Conservation (phyloP, 345 rosid species). For the Isatis tinctoria region DNA sequence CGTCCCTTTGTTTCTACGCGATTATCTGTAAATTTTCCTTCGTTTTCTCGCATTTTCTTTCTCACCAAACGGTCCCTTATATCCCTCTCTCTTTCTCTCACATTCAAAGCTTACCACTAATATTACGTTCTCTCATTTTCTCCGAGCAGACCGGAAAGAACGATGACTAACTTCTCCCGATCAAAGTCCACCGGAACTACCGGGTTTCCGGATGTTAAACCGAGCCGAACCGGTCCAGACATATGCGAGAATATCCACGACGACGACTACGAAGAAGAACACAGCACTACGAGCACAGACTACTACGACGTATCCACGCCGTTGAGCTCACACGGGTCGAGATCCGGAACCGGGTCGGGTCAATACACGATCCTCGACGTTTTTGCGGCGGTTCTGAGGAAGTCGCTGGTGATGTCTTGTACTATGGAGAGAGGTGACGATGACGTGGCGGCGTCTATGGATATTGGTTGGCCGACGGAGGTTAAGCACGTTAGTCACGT, state of each 20-base stretch:
- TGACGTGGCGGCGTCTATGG: constrained; percentile 48
- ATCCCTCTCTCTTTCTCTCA: constrained; percentile 24
- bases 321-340: constrained; percentile 42
- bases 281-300: constrained; percentile 24
- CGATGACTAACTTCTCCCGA: constrained; percentile 68
- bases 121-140: constrained; percentile 14
- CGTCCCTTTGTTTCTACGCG: constrained; percentile 26
- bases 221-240: constrained; percentile 10
- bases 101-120: background rate
- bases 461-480: constrained; percentile 81
- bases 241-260: constrained; percentile 27
- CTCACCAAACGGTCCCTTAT: constrained; percentile 19
- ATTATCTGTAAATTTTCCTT: constrained; percentile 13
- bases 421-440: constrained; percentile 53
- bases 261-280: constrained; percentile 30
- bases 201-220: constrained; percentile 9
- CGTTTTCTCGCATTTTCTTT: background rate
- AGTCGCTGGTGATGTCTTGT: constrained; percentile 75
- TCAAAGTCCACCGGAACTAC: constrained; percentile 70
- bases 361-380: constrained; percentile 53
- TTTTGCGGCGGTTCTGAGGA: constrained; percentile 69
- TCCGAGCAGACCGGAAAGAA: background rate
- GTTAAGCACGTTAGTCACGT: constrained; percentile 89
- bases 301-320: constrained; percentile 40
- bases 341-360: constrained; percentile 40